Conservation (phyloP, 257 asterid species). For the Ajuga chamaepitys region DNA sequence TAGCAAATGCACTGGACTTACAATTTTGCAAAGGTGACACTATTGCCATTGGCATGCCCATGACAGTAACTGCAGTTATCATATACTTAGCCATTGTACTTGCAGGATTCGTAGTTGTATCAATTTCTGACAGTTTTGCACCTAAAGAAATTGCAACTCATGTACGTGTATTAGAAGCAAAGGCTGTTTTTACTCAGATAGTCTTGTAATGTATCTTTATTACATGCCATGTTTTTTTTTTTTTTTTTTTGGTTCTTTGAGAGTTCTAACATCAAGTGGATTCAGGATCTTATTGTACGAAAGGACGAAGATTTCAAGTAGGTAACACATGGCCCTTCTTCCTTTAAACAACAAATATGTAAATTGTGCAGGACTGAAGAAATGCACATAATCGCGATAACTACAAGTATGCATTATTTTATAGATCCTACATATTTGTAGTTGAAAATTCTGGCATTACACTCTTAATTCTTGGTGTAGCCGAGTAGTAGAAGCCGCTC, state of each 20-base stretch:
- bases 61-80: constrained; percentile 81
- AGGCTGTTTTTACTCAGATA: constrained; percentile 87
- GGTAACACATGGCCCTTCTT: constrained; percentile 16
- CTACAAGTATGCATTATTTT: neutral
- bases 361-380: neutral
- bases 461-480: constrained; percentile 31
- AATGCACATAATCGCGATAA: neutral
- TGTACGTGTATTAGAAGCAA: constrained; percentile 65
- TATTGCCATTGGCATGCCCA: constrained; percentile 92
- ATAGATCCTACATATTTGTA: too few relatives aligned
- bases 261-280: constrained; percentile 17
- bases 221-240: too few relatives aligned
- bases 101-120: constrained; percentile 73
- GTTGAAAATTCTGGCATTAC: neutral
- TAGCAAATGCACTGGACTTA: constrained; percentile 70
- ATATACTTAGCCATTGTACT: constrained; percentile 79
- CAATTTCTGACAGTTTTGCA: constrained; percentile 96
- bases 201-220: neutral
- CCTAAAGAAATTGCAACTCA: constrained; percentile 82
- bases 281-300: constrained; percentile 80
- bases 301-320: constrained; percentile 83
- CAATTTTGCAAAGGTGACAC: constrained; percentile 76
- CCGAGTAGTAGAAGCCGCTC: constrained; percentile 74
- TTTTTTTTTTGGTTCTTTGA: neutral
- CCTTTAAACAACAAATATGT: neutral